Percentiles rank a stretch among this genome's conserved stretches.
phyloP scores from a whole-genome alignment of 2,329 filamentous ascomycete species.

The Septoria linicola region DNA sequence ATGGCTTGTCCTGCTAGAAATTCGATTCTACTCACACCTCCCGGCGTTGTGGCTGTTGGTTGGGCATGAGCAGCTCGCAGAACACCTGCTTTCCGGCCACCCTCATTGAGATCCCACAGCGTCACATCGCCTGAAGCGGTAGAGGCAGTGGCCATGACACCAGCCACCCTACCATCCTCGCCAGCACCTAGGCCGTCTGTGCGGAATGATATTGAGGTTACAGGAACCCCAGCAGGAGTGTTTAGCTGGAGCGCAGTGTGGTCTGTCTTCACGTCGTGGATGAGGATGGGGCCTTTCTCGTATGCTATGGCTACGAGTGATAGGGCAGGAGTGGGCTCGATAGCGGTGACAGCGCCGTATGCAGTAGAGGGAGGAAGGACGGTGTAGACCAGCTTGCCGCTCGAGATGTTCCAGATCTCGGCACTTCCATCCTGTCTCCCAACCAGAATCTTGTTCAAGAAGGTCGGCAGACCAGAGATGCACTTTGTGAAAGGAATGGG shows the following conservation, averaged over 20 bases:
- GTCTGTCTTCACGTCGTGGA: constrained; percentile 80
- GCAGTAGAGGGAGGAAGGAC: constrained; percentile 72
- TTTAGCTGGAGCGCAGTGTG: constrained; percentile 63
- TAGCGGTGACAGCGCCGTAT: constrained; percentile 78
- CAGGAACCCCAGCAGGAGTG: constrained; percentile 58
- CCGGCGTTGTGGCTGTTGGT: constrained; percentile 66
- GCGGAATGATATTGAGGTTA: constrained; percentile 85
- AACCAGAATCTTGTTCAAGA: constrained; percentile 91
- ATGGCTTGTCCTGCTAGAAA: constrained; percentile 89
- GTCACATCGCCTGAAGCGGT: constrained; percentile 80
- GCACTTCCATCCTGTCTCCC: constrained; percentile 84
- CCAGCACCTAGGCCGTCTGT: constrained; percentile 87
- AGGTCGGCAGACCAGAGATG: constrained; percentile 87
- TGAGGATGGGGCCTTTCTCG: constrained; percentile 70
- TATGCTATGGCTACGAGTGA: constrained; percentile 88
- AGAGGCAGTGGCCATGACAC: constrained; percentile 91
- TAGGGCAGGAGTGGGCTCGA: constrained; percentile 80
- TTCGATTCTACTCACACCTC: constrained; percentile 82
- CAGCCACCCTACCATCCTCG: constrained; percentile 77
- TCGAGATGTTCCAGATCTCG: constrained; percentile 97
- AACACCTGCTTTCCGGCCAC: constrained; percentile 81
- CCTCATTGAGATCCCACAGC: constrained; percentile 92
- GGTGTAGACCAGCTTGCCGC: constrained; percentile 85
- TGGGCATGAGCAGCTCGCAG: constrained; percentile 85
- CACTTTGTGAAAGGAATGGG: constrained; percentile 68